Evolutionary conservation across 2,329 filamentous ascomycete species (phyloP), one percentile per base, ranked within the genome.

Genomic region (Penicillium polonicum): DNA sequence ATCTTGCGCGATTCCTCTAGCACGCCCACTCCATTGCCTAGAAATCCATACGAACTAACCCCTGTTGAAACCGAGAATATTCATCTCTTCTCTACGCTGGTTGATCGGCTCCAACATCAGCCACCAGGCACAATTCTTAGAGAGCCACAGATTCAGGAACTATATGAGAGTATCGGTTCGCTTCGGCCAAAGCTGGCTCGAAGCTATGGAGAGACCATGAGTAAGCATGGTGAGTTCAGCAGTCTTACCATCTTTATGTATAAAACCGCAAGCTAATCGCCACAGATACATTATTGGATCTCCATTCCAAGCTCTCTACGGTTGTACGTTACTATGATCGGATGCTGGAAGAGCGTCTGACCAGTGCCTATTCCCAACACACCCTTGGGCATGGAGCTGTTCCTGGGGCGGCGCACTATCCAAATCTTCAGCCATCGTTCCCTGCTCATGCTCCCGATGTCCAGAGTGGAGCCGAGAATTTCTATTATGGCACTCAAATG

Each of bases 171-270:
- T 68, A 97, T 99, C 67, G 92, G 93, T n/a, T 84, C 91, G 17
- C 79, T 99, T 61, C 85, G 94, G 49, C 94, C 94, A 1, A 99
- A 99, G 74, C 81, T 99, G 55, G 94, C 94, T 5, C 85, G 94
- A 12, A 97, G 93, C 0, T 97, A 97, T 71, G 94, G 94, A 55
- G 94, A 99, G 78, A 97, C 94, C 0, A 97, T 99, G 94, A 97
- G 94, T 84, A 99, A 99, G 76, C 94, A 97, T 74, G 92, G 91
- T 91, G 79, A 72, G 85, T 77, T 29, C 12, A 41, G 29, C 44
- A 48, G 46, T 27, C 9, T 48, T 39, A 6, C n/a, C 15, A 27
- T 19, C 3, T 13, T 48, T 38, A 35, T 21, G 4, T 27, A 43
- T 39, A 25, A 15, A 36, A 19, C 31, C 13, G 42, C 52, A 52